phyloP scores from a whole-genome alignment of 2,329 filamentous ascomycete genomes.

The Scopulariopsis brevicaulis region DNA sequence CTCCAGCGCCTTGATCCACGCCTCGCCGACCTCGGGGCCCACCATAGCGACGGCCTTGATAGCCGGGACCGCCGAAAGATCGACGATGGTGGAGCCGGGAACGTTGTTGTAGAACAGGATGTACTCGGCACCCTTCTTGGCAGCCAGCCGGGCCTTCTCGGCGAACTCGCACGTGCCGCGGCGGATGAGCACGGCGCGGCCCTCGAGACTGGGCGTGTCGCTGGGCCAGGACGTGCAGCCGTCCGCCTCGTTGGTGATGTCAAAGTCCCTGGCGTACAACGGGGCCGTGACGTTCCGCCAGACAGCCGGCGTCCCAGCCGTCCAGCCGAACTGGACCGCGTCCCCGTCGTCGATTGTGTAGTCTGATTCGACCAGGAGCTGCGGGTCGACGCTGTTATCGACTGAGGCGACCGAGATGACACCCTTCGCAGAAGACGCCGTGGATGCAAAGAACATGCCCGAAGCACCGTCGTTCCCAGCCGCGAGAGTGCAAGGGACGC shows the following conservation, averaged over 20 bases:
- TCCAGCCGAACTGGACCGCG: slow-evolving; percentile 27
- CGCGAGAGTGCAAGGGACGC: slow-evolving; percentile 40
- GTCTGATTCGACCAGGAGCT: slow-evolving; percentile 26
- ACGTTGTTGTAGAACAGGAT: slow-evolving; percentile 51
- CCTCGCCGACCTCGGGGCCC: slow-evolving; percentile 24
- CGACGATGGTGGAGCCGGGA: slow-evolving; percentile 19
- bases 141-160: slow-evolving; percentile 40
- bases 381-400: slow-evolving; percentile 31
- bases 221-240: slow-evolving; percentile 40
- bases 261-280: slow-evolving; percentile 35
- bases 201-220: slow-evolving; percentile 43
- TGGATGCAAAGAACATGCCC: slow-evolving; percentile 35
- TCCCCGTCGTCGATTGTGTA: slow-evolving; percentile 25
- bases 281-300: slow-evolving; percentile 34
- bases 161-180: slow-evolving; percentile 46
- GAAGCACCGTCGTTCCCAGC: slow-evolving; percentile 35
- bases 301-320: slow-evolving; percentile 23
- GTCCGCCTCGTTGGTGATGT: slow-evolving; percentile 34
- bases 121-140: slow-evolving; percentile 44
- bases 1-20: slow-evolving; percentile 30
- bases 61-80: slow-evolving; percentile 16
- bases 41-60: slow-evolving; percentile 29
- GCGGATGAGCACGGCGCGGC: slow-evolving; percentile 46
- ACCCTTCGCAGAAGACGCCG: slow-evolving; percentile 32
- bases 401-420: slow-evolving; percentile 38